A percentile compares a stretch with the other conserved stretches of the same genome.
Evolutionary conservation across 164 flowering plant species (phyloP).

Genomic region (Tinospora cordifolia): DNA sequence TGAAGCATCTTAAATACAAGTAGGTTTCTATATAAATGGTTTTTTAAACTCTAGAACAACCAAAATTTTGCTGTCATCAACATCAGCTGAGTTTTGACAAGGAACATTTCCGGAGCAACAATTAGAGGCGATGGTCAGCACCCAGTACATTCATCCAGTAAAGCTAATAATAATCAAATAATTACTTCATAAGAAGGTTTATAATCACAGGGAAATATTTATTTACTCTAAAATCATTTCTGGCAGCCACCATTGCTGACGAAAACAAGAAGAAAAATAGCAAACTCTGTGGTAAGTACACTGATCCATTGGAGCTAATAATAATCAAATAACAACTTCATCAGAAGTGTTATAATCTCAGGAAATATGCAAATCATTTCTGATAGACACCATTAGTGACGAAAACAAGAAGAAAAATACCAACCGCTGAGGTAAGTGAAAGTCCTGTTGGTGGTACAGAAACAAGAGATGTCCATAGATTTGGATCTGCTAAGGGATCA

Average conservation of each 20-base stretch:
- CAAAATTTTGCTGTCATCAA: neutral
- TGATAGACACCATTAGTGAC: neutral
- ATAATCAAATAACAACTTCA: too few relatives aligned
- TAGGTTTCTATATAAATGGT: neutral
- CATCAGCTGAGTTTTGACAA: neutral
- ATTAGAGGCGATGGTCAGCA: neutral
- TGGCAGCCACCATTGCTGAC: neutral
- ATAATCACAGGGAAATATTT: neutral
- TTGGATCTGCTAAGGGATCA: constrained; percentile 64
- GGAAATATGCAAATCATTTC: neutral
- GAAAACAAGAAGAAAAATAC: constrained; percentile 20
- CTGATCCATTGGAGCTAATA: neutral
- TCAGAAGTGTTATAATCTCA: too few relatives aligned
- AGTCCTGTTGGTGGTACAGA: constrained; percentile 53
- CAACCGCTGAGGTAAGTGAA: constrained; percentile 56
- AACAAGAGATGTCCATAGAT: constrained; percentile 65
- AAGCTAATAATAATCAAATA: too few relatives aligned
- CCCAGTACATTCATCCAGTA: neutral
- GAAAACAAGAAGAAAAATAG: too few relatives aligned
- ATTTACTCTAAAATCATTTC: neutral
- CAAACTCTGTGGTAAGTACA: neutral
- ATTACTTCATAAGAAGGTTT: too few relatives aligned
- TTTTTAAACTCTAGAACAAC: too few relatives aligned
- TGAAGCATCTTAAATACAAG: neutral
- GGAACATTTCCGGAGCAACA: neutral